Conservation (phyloP, 768 basidiomycete genomes). For the Termitomyces sp. region DNA sequence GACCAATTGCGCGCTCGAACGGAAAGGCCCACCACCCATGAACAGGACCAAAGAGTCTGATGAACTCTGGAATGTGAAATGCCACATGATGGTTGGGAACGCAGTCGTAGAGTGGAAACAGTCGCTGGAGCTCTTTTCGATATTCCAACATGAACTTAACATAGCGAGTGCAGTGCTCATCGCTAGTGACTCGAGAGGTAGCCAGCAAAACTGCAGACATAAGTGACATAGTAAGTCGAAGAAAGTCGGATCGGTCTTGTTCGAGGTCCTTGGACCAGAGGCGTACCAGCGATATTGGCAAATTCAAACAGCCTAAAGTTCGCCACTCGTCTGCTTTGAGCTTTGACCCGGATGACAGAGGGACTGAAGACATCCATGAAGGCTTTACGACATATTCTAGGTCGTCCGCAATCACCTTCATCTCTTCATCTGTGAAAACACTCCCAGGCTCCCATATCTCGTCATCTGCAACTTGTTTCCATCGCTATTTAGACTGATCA, state of each 20-base stretch:
- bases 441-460: neutral
- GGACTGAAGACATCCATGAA: neutral
- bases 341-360: neutral
- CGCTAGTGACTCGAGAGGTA: neutral
- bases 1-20: slow-evolving; percentile 10
- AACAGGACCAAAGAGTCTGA: neutral
- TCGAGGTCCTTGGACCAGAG: neutral
- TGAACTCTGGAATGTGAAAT: neutral
- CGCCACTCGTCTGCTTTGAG: neutral
- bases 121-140: neutral
- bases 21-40: slow-evolving; percentile 13
- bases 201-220: neutral
- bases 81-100: neutral
- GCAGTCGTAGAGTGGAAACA: neutral
- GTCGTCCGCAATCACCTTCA: neutral
- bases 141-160: neutral
- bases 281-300: neutral
- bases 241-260: neutral
- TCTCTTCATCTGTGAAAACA: neutral
- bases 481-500: neutral
- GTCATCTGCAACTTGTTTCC: neutral
- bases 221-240: neutral
- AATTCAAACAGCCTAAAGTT: neutral
- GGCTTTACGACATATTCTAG: neutral
- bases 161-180: neutral